Base-by-base conservation (phyloP, 306 rosid species). In the Vigna radiata region DNA sequence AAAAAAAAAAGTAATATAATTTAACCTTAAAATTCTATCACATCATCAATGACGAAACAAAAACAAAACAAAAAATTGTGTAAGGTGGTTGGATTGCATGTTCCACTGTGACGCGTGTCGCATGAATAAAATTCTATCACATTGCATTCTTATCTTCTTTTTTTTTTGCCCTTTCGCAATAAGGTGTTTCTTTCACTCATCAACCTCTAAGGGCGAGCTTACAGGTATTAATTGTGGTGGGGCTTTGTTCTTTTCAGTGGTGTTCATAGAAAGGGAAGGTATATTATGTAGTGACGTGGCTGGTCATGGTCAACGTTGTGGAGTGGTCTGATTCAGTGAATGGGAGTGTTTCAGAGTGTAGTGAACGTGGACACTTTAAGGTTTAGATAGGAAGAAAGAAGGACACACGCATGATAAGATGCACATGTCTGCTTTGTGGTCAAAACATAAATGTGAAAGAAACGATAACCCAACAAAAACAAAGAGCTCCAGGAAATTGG, bases 101-200 rank as follows among this genome's bases (percentile, higher is more conserved):
- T 14, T 41, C 8, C 9, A 4, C 8, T 12, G 7, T 36, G 85
- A 82, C 91, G 72, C 88, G 88, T 81, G 68, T 52, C 18, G 16
- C 1, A 60, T 66, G 9, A 25, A 0, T 29, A 4, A 29, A 29
- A 29, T 29, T 29, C 33, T 29, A 29, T 29, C 33, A 4, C 33
- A 4, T 29, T 29, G 39, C 33, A 29, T 29, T 64, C 52, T 70
- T 44, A 43, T 54, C 68, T 39, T 21, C 17, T 21, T 71, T 25
- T 49, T 25, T 18, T 68, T 17, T 36, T 50, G 6, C 8, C 4
- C 39, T 70, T 9, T 25, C 8, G 7, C 47, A 33, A 16, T 36
- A 52, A 46, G 79, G 56, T 39, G 82, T 89, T 89, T 78, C 94
- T 86, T 91, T 79, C 90, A 86, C 94, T 88, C 90, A 46, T 89